Evolutionary conservation across 345 rosid genomes (phyloP).

Genomic region (Bruguiera parviflora): DNA sequence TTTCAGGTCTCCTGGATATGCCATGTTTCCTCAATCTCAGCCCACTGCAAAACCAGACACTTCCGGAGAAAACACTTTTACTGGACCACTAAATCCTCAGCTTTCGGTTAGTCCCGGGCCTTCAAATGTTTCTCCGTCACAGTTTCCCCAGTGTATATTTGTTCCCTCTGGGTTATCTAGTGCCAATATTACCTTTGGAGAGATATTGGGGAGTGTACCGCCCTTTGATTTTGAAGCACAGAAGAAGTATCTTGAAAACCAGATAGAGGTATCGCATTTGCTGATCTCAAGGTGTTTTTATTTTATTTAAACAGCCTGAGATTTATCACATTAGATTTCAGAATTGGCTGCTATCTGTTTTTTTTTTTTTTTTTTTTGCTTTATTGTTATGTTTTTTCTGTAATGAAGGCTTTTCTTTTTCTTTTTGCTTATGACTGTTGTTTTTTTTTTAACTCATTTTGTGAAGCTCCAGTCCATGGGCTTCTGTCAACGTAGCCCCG

Average conservation of each 20-base stretch:
- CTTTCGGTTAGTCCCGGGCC: constrained; percentile 29
- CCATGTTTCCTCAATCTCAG: constrained; percentile 34
- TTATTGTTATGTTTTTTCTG: too few relatives aligned
- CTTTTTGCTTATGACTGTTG: too few relatives aligned
- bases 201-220: constrained; percentile 19
- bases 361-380: too few relatives aligned
- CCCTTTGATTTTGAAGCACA: constrained; percentile 50
- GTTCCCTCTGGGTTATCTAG: constrained; percentile 40
- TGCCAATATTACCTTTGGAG: constrained; percentile 25
- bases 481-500: too few relatives aligned
- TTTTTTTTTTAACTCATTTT: too few relatives aligned
- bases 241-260: constrained; percentile 48
- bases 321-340: neutral
- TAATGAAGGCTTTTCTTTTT: too few relatives aligned
- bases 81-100: constrained; percentile 28
- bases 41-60: constrained; percentile 23
- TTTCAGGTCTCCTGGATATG: constrained; percentile 61
- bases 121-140: constrained; percentile 28
- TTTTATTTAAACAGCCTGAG: neutral
- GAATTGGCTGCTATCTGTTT: neutral
- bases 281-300: neutral
- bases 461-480: too few relatives aligned
- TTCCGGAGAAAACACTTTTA: constrained; percentile 27
- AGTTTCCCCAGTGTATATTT: constrained; percentile 32
- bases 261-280: constrained; percentile 54